Percentiles rank a stretch among this genome's conserved stretches.
phyloP scores from a whole-genome alignment of 192 early-diverging fungal genomes.

The Phycomyces blakesleeanus region DNA sequence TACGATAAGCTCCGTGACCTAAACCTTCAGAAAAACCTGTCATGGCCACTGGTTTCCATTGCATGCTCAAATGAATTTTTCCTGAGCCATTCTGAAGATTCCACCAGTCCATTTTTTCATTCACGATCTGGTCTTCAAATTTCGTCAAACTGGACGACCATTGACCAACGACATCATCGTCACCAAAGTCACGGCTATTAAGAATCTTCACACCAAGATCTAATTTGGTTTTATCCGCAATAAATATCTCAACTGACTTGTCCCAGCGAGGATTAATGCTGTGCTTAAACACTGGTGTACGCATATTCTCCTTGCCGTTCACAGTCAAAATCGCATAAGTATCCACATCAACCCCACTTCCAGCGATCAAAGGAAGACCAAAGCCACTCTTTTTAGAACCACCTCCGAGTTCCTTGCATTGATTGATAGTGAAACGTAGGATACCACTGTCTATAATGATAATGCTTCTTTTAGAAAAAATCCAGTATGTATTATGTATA shows the following conservation, averaged over 20 bases:
- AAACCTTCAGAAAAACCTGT: conserved; percentile 49
- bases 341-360: conserved; percentile 32
- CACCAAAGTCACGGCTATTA: conserved; percentile 47
- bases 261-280: conserved; percentile 84
- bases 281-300: conserved; percentile 65
- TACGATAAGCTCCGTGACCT: conserved; percentile 42
- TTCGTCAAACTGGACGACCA: conserved; percentile 33
- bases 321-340: conserved; percentile 53
- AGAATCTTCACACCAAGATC: conserved; percentile 58
- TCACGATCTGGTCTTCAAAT: conserved; percentile 19
- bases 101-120: conserved; percentile 44
- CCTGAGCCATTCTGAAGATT: conserved; percentile 35
- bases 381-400: conserved; percentile 10
- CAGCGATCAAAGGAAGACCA: conserved; percentile 25
- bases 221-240: conserved; percentile 61
- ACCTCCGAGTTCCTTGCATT: conserved; percentile 61
- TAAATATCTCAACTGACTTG: conserved; percentile 62
- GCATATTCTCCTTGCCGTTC: conserved; percentile 44
- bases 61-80: conserved; percentile 39
- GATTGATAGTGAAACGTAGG: conserved; percentile 59
- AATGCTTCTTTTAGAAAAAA: conserved; percentile 13
- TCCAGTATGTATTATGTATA: too few species aligned
- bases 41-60: conserved; percentile 80
- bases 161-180: conserved; percentile 35
- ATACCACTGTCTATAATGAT: conserved; percentile 53